Percentiles rank a stretch among this genome's conserved stretches.
phyloP scores from a whole-genome alignment of 108 stramenopile species.

The Nitzschia sp. region DNA sequence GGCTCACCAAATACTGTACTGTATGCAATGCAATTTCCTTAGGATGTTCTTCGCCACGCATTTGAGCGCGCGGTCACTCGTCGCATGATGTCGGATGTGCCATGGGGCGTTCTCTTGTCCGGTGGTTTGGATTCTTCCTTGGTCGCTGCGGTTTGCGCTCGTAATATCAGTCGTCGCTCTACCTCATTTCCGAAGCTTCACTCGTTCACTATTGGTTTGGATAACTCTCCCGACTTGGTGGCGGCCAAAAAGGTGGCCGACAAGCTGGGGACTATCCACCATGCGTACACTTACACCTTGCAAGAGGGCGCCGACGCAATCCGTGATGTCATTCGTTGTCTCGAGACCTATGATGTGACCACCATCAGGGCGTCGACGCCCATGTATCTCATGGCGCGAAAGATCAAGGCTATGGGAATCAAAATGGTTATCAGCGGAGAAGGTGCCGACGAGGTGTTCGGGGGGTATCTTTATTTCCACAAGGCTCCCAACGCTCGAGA shows the following conservation, averaged over 20 bases:
- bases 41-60: conserved; percentile 82
- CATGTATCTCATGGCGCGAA: conserved; percentile 97
- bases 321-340: conserved; percentile 89
- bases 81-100: conserved; percentile 99
- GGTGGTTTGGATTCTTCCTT: conserved; percentile 97
- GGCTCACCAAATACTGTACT: too few species aligned
- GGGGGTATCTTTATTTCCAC: conserved; percentile 99
- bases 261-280: conserved; percentile 96
- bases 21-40: too few species aligned
- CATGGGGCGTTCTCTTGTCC: conserved; percentile 96
- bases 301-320: conserved; percentile 98
- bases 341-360: conserved; percentile 98
- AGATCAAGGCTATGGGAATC: conserved; percentile 99
- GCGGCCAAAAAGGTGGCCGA: conserved; percentile 95
- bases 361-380: conserved; percentile 97
- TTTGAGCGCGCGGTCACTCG: conserved; percentile 93
- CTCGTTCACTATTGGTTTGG: conserved; percentile 95
- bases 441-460: conserved; percentile 98
- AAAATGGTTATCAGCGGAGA: conserved; percentile 99
- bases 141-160: conserved; percentile 92
- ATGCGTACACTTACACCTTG: conserved; percentile 94
- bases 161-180: conserved; percentile 81
- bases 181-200: conserved; percentile 89
- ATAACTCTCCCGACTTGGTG: conserved; percentile 89
- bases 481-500: conserved; percentile 96